Base-by-base conservation (phyloP, 306 rosid genomes). In the Quercus cerris region DNA sequence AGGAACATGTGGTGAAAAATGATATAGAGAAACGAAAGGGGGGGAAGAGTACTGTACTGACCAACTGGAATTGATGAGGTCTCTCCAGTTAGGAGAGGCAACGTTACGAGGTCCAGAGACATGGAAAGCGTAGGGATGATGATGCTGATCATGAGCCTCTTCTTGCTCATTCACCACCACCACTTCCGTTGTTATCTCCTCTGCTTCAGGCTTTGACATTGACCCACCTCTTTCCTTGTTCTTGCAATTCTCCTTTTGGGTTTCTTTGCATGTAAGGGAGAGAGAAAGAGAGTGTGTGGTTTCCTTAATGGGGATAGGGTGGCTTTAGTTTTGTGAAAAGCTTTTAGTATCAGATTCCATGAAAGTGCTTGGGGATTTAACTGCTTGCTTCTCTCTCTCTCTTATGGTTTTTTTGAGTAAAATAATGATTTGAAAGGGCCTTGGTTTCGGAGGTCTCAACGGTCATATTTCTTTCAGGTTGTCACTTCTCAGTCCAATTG, bases 41-140 rank as follows among this genome's bases (percentile, higher is more conserved):
- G 59, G 46, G 0, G 46, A 38, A 38, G 46, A 7, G 46, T 41
- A 8, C 46, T 41, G 11, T 58, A 87, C 84, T 87, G 19, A 94
- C 99, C 99, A 93, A 61, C 94, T 93, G 1, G 99, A 95, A 76
- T 20, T 84, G 71, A 95, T 76, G 25, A 93, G 91, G 64, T 95
- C 96, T 84, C 86, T 89, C 98, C 98, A 95, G 82, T 87, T 93
- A n/a, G 93, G 97, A 54, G 92, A 17, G 55, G 85, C 51, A 25
- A 93, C 80, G 28, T 93, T 91, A 30, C 99, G 91, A 80, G 99
- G 99, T 12, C 99, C 98, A 77, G 98, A 95, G 27, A 93, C 97
- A 78, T 93, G 96, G 77, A 95, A 95, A 1, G 99, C 95, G 67
- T 91, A 87, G 0, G 99, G 99, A 72, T 95, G 46, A 41, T 41